Base-by-base conservation (phyloP, 1,284 basidiomycete genomes). In the Mycosarcoma mackinlayi region DNA sequence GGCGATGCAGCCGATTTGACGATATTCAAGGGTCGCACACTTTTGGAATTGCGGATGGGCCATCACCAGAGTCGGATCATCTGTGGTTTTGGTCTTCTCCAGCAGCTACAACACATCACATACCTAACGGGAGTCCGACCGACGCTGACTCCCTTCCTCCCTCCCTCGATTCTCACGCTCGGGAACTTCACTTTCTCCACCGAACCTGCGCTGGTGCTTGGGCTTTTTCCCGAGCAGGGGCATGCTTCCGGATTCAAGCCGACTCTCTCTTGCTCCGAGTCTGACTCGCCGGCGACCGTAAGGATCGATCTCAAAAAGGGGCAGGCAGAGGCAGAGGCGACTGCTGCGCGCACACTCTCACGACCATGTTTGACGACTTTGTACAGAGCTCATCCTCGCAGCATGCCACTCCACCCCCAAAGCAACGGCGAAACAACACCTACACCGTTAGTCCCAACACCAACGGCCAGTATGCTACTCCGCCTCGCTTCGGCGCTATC, bases 311-410 rank as follows among this genome's bases (percentile, higher is more conserved):
- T n/a, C n/a, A n/a, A n/a, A n/a, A n/a, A n/a, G n/a, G n/a, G n/a
- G n/a, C n/a, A n/a, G n/a, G n/a, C n/a, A n/a, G 55, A 23, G 23
- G 6, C 23, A 8, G 5, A 27, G 30, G 4, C n/a, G n/a, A n/a
- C n/a, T n/a, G n/a, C n/a, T n/a, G n/a, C n/a, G n/a, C n/a, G n/a
- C n/a, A n/a, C 25, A 30, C 2, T 6, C 19, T 16, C 14, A 34
- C 6, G 34, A 50, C 16, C 42, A 72, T 72, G 69, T 67, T 72
- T 42, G 69, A 72, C 51, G 63, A 72, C 52, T 72, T 72, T 53
- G 63, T 72, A 1, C 69, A 72, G 51, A 72, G 63, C 49, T 71
- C 68, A 28, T 66, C 68, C 7, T 62, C 68, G 11, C 63, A 51
- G 28, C 46, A 28, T 11, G 31, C 49, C 10, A 35, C 67, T 9